A percentile compares a stretch with the other conserved stretches of the same genome.
Conservation (phyloP, 441 rosid genomes). For the Pelargonium australe region DNA sequence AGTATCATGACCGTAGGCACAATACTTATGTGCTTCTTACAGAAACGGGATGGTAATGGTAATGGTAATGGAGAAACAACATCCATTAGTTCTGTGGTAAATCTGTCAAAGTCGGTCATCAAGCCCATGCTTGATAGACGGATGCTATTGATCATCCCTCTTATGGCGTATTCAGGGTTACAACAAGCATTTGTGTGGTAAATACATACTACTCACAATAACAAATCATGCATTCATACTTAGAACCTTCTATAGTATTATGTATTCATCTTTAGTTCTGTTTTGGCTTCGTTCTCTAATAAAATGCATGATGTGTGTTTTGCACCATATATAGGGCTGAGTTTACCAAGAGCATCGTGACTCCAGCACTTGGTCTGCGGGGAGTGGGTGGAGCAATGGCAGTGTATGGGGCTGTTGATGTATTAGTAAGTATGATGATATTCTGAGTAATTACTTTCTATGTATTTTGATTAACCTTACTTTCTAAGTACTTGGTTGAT, state of each 20-base stretch:
- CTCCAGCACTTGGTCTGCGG: conserved; percentile 69
- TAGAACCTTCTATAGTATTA: conserved; percentile 14
- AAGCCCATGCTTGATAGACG: conserved; percentile 58
- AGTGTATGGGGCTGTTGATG: conserved; percentile 82
- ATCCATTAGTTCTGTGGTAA: background rate
- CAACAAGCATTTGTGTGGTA: conserved; percentile 96
- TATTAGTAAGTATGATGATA: conserved; percentile 50
- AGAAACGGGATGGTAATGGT: conserved; percentile 37
- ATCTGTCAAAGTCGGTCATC: conserved; percentile 45
- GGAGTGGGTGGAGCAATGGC: conserved; percentile 96
- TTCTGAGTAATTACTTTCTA: conserved; percentile 6
- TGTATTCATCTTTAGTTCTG: background rate
- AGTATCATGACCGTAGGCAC: conserved; percentile 63
- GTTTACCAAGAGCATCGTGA: conserved; percentile 72
- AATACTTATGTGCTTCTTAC: conserved; percentile 68
- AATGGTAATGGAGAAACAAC: conserved; percentile 37
- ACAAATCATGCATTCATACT: background rate
- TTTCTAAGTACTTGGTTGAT: too few species aligned
- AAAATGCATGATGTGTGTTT: background rate
- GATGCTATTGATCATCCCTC: conserved; percentile 76
- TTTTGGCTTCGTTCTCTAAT: conserved; percentile 3
- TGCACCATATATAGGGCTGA: conserved; percentile 64
- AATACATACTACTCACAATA: background rate
- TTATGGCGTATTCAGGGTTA: conserved; percentile 81
- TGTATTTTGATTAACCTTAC: background rate